Conservation (phyloP, 2,329 filamentous ascomycete species). For the Penicillium freii region DNA sequence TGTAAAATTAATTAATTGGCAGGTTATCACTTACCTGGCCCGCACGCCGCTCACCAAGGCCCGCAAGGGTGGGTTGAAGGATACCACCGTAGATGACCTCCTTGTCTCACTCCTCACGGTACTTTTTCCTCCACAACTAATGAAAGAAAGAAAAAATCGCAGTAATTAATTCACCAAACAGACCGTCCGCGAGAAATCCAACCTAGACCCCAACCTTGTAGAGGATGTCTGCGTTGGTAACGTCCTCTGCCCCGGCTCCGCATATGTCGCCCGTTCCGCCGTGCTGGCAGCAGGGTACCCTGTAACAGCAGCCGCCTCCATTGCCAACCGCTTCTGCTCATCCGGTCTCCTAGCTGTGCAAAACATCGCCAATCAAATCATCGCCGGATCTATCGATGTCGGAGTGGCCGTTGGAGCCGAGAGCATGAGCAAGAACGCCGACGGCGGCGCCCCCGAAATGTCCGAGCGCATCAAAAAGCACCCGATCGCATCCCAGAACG, state of each 20-base stretch:
- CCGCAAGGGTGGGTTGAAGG: constrained; percentile 42
- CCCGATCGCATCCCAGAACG: constrained; percentile 81
- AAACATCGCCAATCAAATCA: constrained; percentile 90
- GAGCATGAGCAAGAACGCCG: constrained; percentile 88
- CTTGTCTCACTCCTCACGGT: constrained; percentile 40
- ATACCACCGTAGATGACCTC: constrained; percentile 38
- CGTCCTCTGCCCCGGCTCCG: constrained; percentile 82
- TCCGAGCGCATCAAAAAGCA: constrained; percentile 73
- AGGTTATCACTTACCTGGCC: constrained; percentile 44
- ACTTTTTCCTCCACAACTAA: constrained; percentile 2
- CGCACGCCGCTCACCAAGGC: constrained; percentile 43
- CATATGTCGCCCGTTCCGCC: constrained; percentile 86
- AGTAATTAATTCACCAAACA: constrained; percentile 25
- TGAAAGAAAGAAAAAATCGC: background rate
- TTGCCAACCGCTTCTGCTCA: constrained; percentile 87
- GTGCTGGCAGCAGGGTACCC: constrained; percentile 84
- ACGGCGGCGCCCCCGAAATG: constrained; percentile 77
- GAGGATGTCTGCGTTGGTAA: constrained; percentile 88
- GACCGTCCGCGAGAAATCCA: constrained; percentile 75
- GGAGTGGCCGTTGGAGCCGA: constrained; percentile 89
- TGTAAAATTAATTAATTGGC: constrained; percentile 1
- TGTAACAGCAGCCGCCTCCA: constrained; percentile 71
- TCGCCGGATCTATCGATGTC: constrained; percentile 82
- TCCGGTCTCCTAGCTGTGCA: constrained; percentile 85
- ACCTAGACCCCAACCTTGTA: constrained; percentile 79